Conservation (phyloP, 2,329 filamentous ascomycete species). For the Botrytis galanthina region DNA sequence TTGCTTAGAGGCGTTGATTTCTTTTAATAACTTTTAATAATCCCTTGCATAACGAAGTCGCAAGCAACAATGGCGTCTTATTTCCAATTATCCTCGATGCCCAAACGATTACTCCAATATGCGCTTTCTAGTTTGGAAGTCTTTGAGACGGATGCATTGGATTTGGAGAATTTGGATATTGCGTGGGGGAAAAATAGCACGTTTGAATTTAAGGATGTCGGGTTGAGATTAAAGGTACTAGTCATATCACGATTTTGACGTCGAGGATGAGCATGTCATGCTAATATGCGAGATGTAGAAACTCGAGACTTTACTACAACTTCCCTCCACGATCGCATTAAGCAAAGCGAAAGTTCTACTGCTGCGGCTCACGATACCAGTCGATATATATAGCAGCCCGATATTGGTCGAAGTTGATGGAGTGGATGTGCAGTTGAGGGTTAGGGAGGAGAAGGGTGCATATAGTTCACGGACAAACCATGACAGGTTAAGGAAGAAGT, state of each 20-base stretch:
- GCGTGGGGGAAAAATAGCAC: constrained; percentile 77
- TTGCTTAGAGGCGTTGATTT: constrained; percentile 16
- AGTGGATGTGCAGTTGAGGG: constrained; percentile 66
- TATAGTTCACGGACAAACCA: constrained; percentile 35
- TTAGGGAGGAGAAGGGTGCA: constrained; percentile 41
- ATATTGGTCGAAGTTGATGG: constrained; percentile 81
- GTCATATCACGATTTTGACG: constrained; percentile 31
- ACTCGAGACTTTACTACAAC: constrained; percentile 69
- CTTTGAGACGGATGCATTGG: constrained; percentile 81
- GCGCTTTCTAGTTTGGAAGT: constrained; percentile 79
- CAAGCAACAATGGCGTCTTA: constrained; percentile 38
- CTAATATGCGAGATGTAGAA: constrained; percentile 55
- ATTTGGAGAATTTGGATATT: constrained; percentile 83
- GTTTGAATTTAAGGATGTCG: constrained; percentile 84
- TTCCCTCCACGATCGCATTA: constrained; percentile 70
- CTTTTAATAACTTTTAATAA: not conserved
- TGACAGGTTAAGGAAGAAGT: constrained; percentile 37
- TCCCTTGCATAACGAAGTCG: constrained; percentile 7
- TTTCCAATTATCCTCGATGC: constrained; percentile 61
- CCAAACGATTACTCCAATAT: constrained; percentile 86
- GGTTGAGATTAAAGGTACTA: constrained; percentile 69
- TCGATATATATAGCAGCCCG: constrained; percentile 82
- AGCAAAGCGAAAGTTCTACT: constrained; percentile 71
- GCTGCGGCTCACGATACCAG: constrained; percentile 78
- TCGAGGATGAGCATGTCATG: constrained; percentile 16